phyloP scores from a whole-genome alignment of 306 rosid species.

The Quercus gilva region DNA sequence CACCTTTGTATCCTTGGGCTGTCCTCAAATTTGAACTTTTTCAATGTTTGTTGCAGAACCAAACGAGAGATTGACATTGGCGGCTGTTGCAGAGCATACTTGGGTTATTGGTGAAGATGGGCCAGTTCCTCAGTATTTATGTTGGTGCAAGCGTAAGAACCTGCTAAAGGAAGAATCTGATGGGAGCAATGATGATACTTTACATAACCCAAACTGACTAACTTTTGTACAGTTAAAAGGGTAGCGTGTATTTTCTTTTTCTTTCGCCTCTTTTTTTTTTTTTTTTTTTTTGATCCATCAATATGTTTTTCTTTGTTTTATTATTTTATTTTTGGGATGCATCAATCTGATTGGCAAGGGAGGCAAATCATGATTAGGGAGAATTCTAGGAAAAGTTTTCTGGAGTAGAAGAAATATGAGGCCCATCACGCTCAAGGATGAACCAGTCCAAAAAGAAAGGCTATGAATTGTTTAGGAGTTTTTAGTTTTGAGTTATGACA shows the following conservation, averaged over 20 bases:
- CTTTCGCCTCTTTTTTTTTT: no score
- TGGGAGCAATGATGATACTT: conserved; percentile 29
- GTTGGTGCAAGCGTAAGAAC: conserved; percentile 81
- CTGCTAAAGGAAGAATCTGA: conserved; percentile 35
- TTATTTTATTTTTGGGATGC: neutral
- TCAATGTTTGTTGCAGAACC: conserved; percentile 55
- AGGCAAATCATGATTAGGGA: neutral
- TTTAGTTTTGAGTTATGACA: neutral
- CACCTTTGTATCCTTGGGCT: neutral
- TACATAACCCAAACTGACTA: conserved; percentile 32
- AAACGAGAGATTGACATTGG: conserved; percentile 59
- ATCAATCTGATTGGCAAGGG: neutral
- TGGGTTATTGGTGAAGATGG: conserved; percentile 87
- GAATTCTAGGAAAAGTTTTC: neutral
- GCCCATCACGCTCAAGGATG: neutral
- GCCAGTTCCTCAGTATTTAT: conserved; percentile 55
- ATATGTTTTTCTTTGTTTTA: neutral
- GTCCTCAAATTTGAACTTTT: neutral
- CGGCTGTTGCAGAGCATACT: conserved; percentile 53
- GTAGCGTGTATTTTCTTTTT: neutral
- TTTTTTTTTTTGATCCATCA: neutral
- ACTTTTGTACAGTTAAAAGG: conserved; percentile 34
- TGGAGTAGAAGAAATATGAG: neutral
- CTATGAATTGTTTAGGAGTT: neutral
- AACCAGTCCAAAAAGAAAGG: no score